Evolutionary conservation across 768 basidiomycete genomes (phyloP).

Genomic region (Hypsizygus marmoreus): DNA sequence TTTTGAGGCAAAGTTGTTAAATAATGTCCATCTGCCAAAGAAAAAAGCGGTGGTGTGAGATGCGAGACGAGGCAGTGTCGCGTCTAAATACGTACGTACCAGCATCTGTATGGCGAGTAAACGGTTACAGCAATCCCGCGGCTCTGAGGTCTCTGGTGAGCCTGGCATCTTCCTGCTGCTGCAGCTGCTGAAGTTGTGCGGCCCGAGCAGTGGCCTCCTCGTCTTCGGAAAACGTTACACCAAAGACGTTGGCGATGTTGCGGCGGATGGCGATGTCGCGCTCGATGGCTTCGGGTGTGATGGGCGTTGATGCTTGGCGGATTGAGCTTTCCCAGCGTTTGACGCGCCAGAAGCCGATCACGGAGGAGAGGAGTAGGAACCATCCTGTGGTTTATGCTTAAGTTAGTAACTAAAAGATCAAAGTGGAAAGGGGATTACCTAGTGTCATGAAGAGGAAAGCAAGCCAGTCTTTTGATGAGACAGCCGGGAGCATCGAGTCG

Average conservation of each 20-base stretch:
- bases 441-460: constrained; percentile 91
- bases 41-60: no score
- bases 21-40: no score
- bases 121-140: constrained; percentile 53
- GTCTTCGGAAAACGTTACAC: constrained; percentile 39
- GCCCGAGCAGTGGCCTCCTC: constrained; percentile 25
- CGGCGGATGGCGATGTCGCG: constrained; percentile 53
- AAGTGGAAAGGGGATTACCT: constrained; percentile 42
- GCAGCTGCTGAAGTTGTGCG: constrained; percentile 27
- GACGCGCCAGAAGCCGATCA: constrained; percentile 81
- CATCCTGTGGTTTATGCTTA: constrained; percentile 55
- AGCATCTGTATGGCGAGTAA: not conserved
- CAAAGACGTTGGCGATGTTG: constrained; percentile 55
- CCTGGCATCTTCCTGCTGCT: constrained; percentile 43
- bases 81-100: not conserved
- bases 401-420: not conserved
- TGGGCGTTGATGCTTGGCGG: constrained; percentile 41
- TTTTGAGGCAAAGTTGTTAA: no score
- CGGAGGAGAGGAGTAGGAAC: constrained; percentile 86
- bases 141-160: constrained; percentile 50
- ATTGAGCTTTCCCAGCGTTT: constrained; percentile 84
- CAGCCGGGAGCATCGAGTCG: constrained; percentile 28
- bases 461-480: constrained; percentile 81
- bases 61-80: no score
- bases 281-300: constrained; percentile 49